Evolutionary conservation across 2,329 filamentous ascomycete species (phyloP), one percentile per base, ranked within the genome.

Genomic region (Gliomastix tumulicola): DNA sequence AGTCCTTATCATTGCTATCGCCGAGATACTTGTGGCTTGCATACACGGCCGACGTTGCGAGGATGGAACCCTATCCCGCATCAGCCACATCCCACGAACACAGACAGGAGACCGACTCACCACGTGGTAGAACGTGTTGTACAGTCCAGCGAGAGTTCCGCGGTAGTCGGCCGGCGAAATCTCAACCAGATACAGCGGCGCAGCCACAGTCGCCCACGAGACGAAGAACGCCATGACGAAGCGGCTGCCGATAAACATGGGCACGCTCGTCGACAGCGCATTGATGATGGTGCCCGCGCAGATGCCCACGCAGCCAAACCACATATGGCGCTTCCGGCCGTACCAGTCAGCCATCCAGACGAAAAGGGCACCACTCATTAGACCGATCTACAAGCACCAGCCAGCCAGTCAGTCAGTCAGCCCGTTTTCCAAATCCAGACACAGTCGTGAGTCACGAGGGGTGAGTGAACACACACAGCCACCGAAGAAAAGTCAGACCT

Each of bases 171-270:
- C 75, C 39, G 79, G 77, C 0, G 74, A 65, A 36, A 78, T 72
- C 49, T 82, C 77, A 16, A 75, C 71, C 9, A 77, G 65, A 44
- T 77, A 79, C 8, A 75, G 65, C 0, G 77, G 76, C 0, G 74
- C 75, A 1, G 75, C 72, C 3, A 69, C 68, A 11, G 69, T 64
- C 3, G 71, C 68, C 35, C 78, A 71, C 2, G 70, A 68, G 21
- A 76, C 72, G 35, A 76, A 76, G 45, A 71, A 73, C 3, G 64
- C 63, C 7, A 72, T 49, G 2, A 72, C 43, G 45, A 71, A 72
- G 6, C 69, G 60, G 2, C 67, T 66, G 13, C 60, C 71, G 50
- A 78, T 74, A 47, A 79, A 75, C 36, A 55, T 57, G 7, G 56
- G 46, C 22, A 53, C 62, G 39, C 59, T 65, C 28, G 57, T 53